Base-by-base conservation (phyloP, 2,329 filamentous ascomycete genomes). In the Neofusicoccum cordaticola region DNA sequence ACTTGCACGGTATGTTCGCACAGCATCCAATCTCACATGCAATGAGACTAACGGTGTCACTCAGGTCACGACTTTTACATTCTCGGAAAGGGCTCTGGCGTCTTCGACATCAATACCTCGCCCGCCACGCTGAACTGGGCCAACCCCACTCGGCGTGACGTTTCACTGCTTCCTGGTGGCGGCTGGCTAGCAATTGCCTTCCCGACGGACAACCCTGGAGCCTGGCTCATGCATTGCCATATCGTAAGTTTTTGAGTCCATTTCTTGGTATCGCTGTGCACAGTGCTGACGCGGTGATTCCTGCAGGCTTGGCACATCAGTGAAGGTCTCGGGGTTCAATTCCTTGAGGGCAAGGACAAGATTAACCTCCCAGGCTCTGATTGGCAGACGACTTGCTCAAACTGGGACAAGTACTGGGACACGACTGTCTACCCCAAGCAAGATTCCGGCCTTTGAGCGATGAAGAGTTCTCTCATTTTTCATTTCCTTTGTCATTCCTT, bases 271-370 rank as follows among this genome's bases (percentile, higher is more conserved):
- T 31, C n/a, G 9, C 5, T 15, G 51, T 11, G 27, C 31, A 58
- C 5, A 8, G 8, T 4, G 17, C 44, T 48, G 84, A 58, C 22
- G 22, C 9, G 11, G 2, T 4, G 4, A 31, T 44, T 57, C 22
- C 8, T 9, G 11, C 35, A 61, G 27, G 45, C 85, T 69, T 87
- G 84, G 85, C 86, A 89, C 70, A 82, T 87, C 19, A 81, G 81
- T 71, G 84, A 85, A 77, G 86, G 86, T 35, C 77, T 88, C 19
- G 80, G 78, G 1, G 75, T 84, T 15, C 81, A 85, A 69, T 84
- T 85, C 69, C 67, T 85, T 1, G 84, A 82, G 69, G 67, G 71
- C 31, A 77, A 80, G 63, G 69, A 71, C 22, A 66, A 73, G 56
- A 77, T 80, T 58, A 62, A 44, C 0, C 63, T 72, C n/a, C 74